Base-by-base conservation (phyloP, 495 filamentous ascomycete genomes). In the Hyaloscypha variabilis region DNA sequence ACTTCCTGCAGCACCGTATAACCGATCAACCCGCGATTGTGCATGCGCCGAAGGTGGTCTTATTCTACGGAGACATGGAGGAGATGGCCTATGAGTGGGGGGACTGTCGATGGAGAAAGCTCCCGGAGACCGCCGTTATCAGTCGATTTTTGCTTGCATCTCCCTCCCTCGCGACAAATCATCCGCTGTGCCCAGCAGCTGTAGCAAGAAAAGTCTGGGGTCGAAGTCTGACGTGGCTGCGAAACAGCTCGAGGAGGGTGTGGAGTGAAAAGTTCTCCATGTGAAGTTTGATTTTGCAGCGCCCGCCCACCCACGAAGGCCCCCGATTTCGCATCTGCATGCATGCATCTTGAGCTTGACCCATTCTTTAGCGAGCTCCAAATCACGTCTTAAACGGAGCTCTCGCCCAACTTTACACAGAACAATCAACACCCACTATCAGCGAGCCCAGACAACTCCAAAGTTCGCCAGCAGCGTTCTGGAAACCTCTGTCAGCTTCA, bases 401-500 rank as follows among this genome's bases (percentile, higher is more conserved):
- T 65, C 30, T 54, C 46, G 14, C 14, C 26, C 24, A 63, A 42
- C 29, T 26, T 54, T 31, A 23, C 46, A 53, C 60, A 26, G 4
- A 19, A 49, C 62, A 13, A n/a, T n/a, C 50, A 60, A 17, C 24
- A 30, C 26, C n/a, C 24, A n/a, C 17, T 21, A 8, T 11, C n/a
- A 17, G 39, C 23, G 51, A 29, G n/a, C 28, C 28, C 1, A 36
- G 6, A 36, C 55, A 28, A 59, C 53, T 23, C 55, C 63, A 65
- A 11, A 53, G 42, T 39, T 46, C 54, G 53, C 65, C 65, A 28
- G 39, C 53, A 42, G 60, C 31, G 28, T 39, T 29, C 29, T 54
- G 36, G 56, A 54, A 55, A 2, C 31, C 54, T 6, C 23, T 24
- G 42, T 56, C 61, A 64, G 66, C 66, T 68, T 63, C 60, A 54